Conservation (phyloP, 1,284 basidiomycete species). For the Hemileia vastatrix region DNA sequence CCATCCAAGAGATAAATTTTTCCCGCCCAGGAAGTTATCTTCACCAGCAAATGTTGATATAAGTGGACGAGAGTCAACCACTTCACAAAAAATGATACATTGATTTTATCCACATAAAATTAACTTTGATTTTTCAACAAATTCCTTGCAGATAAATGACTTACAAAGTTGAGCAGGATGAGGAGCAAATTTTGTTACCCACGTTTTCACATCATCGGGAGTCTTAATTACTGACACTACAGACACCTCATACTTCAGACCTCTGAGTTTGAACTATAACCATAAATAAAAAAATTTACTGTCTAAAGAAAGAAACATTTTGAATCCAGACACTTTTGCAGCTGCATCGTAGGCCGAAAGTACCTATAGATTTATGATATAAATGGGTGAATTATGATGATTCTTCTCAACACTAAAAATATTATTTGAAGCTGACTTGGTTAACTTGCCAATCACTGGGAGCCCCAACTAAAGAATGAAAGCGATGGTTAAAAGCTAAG, state of each 20-base stretch:
- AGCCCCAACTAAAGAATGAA: too few species aligned
- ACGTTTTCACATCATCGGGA: constrained; percentile 6
- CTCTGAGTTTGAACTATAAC: too few species aligned
- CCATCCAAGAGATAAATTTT: constrained; percentile 13
- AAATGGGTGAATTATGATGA: too few species aligned
- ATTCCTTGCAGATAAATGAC: too few species aligned
- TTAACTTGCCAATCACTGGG: constrained; percentile 15
- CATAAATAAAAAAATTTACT: too few species aligned
- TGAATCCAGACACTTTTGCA: constrained; percentile 3
- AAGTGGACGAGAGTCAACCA: constrained; percentile 2
- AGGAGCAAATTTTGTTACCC: constrained; percentile 19
- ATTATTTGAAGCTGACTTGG: constrained; percentile 13
- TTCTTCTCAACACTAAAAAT: too few species aligned
- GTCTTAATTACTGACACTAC: constrained; percentile 19
- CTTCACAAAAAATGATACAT: too few species aligned
- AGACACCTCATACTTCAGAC: too few species aligned
- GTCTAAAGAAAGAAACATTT: constrained; percentile 19
- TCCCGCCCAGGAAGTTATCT: constrained; percentile 11
- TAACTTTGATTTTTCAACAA: too few species aligned
- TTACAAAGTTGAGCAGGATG: constrained; percentile 10
- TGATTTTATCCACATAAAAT: too few species aligned
- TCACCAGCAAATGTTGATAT: constrained; percentile 14
- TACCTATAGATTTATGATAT: too few species aligned
- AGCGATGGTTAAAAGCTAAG: too few species aligned
- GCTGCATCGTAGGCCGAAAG: constrained; percentile 10